Conservation (phyloP, 2,329 filamentous ascomycete genomes). For the Colletotrichum sp. region DNA sequence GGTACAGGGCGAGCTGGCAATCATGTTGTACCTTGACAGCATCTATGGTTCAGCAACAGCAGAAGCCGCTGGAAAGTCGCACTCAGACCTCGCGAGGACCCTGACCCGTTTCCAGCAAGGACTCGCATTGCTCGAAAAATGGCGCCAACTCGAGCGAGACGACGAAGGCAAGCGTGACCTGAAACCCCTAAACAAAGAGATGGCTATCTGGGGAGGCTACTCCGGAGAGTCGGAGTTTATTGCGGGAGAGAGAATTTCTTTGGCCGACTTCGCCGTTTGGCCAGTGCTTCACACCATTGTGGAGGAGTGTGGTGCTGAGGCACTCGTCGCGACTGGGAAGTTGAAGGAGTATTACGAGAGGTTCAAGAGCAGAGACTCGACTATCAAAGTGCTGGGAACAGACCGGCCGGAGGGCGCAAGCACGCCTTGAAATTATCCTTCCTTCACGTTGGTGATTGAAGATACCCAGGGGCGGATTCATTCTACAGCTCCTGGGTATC, state of each 20-base stretch:
- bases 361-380: conserved; percentile 27
- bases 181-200: conserved; percentile 32
- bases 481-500: neutral
- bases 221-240: conserved; percentile 47
- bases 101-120: conserved; percentile 49
- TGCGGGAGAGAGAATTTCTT: conserved; percentile 42
- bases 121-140: conserved; percentile 40
- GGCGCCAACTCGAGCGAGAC: conserved; percentile 29
- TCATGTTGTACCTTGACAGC: conserved; percentile 67
- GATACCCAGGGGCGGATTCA: neutral
- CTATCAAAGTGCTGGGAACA: conserved; percentile 25
- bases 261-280: conserved; percentile 64
- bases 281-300: conserved; percentile 57
- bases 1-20: conserved; percentile 55
- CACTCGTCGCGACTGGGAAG: conserved; percentile 32
- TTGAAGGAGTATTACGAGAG: conserved; percentile 44
- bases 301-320: conserved; percentile 33
- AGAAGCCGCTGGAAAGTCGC: conserved; percentile 26
- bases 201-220: conserved; percentile 47
- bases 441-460: neutral
- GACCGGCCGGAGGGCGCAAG: neutral
- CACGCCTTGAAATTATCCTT: neutral
- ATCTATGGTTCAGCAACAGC: conserved; percentile 44
- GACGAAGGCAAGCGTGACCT: conserved; percentile 14
- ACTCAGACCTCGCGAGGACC: conserved; percentile 37